Conservation (phyloP, 352 stramenopile genomes). For the Globisporangium carolinianum region DNA sequence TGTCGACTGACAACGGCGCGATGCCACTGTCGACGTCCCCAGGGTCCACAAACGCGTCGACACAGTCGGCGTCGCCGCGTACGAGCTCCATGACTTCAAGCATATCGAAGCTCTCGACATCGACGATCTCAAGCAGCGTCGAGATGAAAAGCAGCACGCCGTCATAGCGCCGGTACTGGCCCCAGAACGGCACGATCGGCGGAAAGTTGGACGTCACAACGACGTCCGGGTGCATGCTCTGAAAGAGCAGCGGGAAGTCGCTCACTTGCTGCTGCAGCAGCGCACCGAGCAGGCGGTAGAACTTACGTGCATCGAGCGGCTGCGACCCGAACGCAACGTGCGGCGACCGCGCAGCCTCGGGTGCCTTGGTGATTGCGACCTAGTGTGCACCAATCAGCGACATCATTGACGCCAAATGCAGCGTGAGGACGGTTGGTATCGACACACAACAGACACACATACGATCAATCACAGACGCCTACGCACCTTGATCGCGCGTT, state of each 20-base stretch:
- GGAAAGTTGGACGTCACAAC: constrained; percentile 79
- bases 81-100: constrained; percentile 72
- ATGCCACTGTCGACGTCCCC: constrained; percentile 9
- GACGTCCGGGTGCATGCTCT: constrained; percentile 71
- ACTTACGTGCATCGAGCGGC: constrained; percentile 53
- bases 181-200: constrained; percentile 83
- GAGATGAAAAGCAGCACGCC: constrained; percentile 76
- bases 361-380: constrained; percentile 51
- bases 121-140: constrained; percentile 69
- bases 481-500: constrained; percentile 53
- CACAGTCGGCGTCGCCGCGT: constrained; percentile 52
- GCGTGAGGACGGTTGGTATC: neutral
- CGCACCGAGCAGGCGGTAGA: constrained; percentile 63
- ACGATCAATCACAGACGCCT: neutral
- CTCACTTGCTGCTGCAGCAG: constrained; percentile 63
- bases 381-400: constrained; percentile 9
- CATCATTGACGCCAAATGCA: no score
- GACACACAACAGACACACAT: neutral
- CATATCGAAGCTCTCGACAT: constrained; percentile 67
- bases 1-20: neutral
- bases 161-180: constrained; percentile 78
- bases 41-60: constrained; percentile 38
- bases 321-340: constrained; percentile 72
- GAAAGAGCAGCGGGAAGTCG: constrained; percentile 70
- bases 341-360: constrained; percentile 21